These are phyloP conservation scores for Vaccinium corymbosum DNA, from an alignment of 148 eudicot species.

Conservation along the genomic window DNA sequence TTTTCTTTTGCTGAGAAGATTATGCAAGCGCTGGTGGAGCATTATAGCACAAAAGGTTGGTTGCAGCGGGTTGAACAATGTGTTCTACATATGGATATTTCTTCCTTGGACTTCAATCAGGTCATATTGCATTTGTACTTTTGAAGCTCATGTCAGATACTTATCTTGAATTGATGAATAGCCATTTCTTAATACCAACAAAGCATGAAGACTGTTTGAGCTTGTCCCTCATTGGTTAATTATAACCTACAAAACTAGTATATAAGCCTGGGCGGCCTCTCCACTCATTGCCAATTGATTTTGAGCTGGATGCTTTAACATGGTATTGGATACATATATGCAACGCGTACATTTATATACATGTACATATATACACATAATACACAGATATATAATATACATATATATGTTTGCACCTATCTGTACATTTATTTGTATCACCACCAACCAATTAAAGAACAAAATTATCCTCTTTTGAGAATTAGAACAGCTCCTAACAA, in stretches of 20 bases:
- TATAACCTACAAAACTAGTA: too few species aligned
- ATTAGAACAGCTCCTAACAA: background rate
- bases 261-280: too few species aligned
- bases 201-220: background rate
- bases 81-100: constrained; percentile 97
- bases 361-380: too few species aligned
- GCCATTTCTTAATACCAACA: background rate
- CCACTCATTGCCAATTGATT: too few species aligned
- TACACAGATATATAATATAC: too few species aligned
- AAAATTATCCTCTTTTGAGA: background rate
- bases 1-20: constrained; percentile 37
- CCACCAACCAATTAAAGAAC: background rate
- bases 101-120: constrained; percentile 97
- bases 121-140: constrained; percentile 30
- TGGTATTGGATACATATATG: too few species aligned
- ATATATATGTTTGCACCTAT: too few species aligned
- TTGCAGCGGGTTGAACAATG: constrained; percentile 95
- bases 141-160: background rate
- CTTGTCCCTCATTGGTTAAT: too few species aligned
- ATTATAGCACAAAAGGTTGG: constrained; percentile 88
- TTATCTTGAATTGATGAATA: background rate
- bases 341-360: too few species aligned
- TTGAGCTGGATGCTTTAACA: too few species aligned
- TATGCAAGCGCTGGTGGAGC: constrained; percentile 99
- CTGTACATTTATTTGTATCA: too few species aligned